Evolutionary conservation across 1,139 yeast species (phyloP), one percentile per base, ranked within the genome.

Genomic region (Geotrichum aggregatum): DNA sequence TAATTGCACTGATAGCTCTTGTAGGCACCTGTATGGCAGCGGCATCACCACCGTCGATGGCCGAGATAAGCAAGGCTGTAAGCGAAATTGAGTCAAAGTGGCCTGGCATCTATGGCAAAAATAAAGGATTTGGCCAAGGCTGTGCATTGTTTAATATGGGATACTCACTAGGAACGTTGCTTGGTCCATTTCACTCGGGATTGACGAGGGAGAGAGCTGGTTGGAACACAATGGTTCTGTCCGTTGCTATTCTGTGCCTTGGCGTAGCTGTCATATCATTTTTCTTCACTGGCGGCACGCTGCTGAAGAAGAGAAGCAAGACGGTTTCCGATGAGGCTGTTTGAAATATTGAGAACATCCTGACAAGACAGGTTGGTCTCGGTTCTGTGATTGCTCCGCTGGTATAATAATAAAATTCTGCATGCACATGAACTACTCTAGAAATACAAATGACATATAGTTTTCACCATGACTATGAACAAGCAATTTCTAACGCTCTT

Each of bases 181-280:
- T 67, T 45, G 72, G 71, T 2, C 72, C 72, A 5, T 61, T 67
- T 18, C 63, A 62, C 36, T 61, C 69, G 11, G 71, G 69, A 3
- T 60, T 61, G 1, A 59, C 61, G n/a, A 56, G 55, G 43, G 55
- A 52, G 5, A 22, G 38, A 10, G 43, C 56, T 26, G 71, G 71
- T 22, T 67, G 69, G 67, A 55, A 54, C 3, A 50, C 56, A 10
- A 57, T 58, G 39, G 54, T 59, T 3, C 47, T 67, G 28, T 57
- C 66, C 1, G 49, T 66, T 16, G 71, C 63, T 1, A 48, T 67
- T 1, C 44, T 67, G 3, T 44, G 61, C n/a, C 54, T 59, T n/a
- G 56, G 59, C 2, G 49, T 62, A 6, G 57, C 61, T 1, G 19
- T 66, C 14, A 66, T 66, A 11, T 56, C 68, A 0, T 50, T 62